Conservation (phyloP, 1,139 yeast species). For the Geotrichum armillariae region DNA sequence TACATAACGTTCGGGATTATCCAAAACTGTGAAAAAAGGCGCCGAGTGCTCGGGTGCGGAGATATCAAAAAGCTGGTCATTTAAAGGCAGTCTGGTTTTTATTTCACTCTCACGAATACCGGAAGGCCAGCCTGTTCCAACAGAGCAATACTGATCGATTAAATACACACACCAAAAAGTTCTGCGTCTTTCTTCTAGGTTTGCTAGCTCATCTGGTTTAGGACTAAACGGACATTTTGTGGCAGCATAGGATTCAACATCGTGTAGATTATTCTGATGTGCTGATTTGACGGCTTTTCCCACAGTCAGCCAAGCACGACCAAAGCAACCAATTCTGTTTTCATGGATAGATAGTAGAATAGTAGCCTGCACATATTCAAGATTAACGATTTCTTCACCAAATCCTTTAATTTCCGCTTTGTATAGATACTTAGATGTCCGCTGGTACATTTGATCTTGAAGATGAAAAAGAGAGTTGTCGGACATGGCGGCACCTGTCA, state of each 20-base stretch:
- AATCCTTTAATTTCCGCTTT: constrained; percentile 24
- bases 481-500: constrained; percentile 30
- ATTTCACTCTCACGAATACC: constrained; percentile 28
- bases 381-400: constrained; percentile 26
- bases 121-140: constrained; percentile 36
- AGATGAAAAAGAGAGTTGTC: constrained; percentile 24
- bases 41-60: constrained; percentile 21
- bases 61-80: constrained; percentile 26
- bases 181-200: constrained; percentile 34
- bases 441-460: constrained; percentile 29
- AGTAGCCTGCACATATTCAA: constrained; percentile 33
- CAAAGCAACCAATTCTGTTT: constrained; percentile 30
- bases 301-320: constrained; percentile 37
- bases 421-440: constrained; percentile 31
- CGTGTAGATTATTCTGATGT: constrained; percentile 32
- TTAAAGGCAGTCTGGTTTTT: constrained; percentile 31
- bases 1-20: constrained; percentile 22
- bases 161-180: constrained; percentile 35
- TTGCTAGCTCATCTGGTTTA: constrained; percentile 25
- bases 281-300: constrained; percentile 34
- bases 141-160: constrained; percentile 32
- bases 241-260: constrained; percentile 22
- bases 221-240: neutral
- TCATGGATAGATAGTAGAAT: constrained; percentile 32
- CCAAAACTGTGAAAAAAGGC: constrained; percentile 20